Conservation (phyloP, 345 rosid genomes). For the Citrus maxima region DNA sequence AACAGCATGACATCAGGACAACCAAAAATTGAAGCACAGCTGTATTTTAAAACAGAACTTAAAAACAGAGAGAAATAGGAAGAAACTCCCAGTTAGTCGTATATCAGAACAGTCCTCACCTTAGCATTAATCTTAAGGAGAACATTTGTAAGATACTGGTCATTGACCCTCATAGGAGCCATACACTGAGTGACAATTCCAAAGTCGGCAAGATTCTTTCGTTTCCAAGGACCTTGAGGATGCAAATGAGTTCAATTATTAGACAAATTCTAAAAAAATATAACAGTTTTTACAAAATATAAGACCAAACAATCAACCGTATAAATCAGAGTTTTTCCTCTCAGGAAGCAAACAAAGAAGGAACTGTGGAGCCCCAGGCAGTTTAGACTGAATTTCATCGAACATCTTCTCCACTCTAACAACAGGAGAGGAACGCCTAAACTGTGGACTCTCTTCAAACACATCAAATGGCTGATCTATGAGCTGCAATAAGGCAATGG, state of each 20-base stretch:
- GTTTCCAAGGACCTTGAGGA: constrained; percentile 82
- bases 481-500: constrained; percentile 19
- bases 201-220: constrained; percentile 64
- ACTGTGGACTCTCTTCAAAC: constrained; percentile 50
- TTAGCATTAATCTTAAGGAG: constrained; percentile 92
- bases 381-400: constrained; percentile 50
- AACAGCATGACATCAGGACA: background rate
- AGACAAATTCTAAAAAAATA: background rate
- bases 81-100: background rate
- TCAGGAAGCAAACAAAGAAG: constrained; percentile 83
- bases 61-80: background rate
- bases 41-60: background rate
- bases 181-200: constrained; percentile 93
- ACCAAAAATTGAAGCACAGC: background rate
- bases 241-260: background rate
- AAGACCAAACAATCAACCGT: constrained; percentile 46
- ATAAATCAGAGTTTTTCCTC: constrained; percentile 72
- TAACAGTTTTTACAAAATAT: background rate
- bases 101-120: constrained; percentile 28
- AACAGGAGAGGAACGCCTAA: constrained; percentile 49
- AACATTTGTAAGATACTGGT: constrained; percentile 86
- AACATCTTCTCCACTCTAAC: constrained; percentile 88
- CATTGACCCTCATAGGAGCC: constrained; percentile 74
- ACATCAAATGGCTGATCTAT: constrained; percentile 53
- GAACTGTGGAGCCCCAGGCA: constrained; percentile 71